These are phyloP conservation scores for Mycena pura DNA, from an alignment of 768 basidiomycete genomes.

Conservation along the genomic window DNA sequence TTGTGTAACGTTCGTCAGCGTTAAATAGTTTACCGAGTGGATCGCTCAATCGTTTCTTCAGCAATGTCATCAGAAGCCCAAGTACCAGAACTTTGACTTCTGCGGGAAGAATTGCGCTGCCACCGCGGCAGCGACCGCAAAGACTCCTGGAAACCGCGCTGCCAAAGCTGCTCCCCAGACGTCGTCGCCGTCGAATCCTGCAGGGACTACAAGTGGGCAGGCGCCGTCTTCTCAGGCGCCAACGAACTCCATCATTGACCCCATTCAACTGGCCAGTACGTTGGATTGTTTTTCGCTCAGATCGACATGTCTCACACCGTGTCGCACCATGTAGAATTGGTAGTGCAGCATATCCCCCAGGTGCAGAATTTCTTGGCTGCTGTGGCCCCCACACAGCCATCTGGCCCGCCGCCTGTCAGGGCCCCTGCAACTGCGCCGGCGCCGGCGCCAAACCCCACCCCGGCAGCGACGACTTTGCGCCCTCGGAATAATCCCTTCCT, in stretches of 20 bases:
- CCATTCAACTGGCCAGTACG: conserved; percentile 47
- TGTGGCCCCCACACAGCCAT: not conserved
- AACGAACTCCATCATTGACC: conserved; percentile 39
- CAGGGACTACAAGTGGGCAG: conserved; percentile 16
- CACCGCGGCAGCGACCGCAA: conserved; percentile 43
- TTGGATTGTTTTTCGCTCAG: too few species aligned
- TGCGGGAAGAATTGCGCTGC: conserved; percentile 72
- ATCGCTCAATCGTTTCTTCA: conserved; percentile 25
- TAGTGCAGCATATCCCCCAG: conserved; percentile 55
- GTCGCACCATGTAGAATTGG: conserved; percentile 46
- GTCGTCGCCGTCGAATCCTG: conserved; percentile 10
- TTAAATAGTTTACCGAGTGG: not conserved
- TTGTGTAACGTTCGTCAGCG: conserved; percentile 52
- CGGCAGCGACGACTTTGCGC: conserved; percentile 9
- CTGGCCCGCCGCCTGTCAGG: conserved; percentile 1
- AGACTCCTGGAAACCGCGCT: conserved; percentile 1
- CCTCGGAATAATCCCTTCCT: conserved; percentile 26
- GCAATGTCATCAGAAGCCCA: conserved; percentile 67
- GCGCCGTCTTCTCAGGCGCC: conserved; percentile 21
- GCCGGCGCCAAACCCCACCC: not conserved
- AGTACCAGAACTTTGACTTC: conserved; percentile 63
- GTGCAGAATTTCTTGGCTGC: conserved; percentile 46
- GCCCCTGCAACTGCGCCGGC: not conserved
- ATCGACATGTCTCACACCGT: not conserved
- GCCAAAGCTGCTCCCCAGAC: conserved; percentile 7